A percentile compares a stretch with the other conserved stretches of the same genome.
These are phyloP conservation scores for Xylaria sp. DNA, from an alignment of 495 filamentous ascomycete species.

Conservation along the genomic window DNA sequence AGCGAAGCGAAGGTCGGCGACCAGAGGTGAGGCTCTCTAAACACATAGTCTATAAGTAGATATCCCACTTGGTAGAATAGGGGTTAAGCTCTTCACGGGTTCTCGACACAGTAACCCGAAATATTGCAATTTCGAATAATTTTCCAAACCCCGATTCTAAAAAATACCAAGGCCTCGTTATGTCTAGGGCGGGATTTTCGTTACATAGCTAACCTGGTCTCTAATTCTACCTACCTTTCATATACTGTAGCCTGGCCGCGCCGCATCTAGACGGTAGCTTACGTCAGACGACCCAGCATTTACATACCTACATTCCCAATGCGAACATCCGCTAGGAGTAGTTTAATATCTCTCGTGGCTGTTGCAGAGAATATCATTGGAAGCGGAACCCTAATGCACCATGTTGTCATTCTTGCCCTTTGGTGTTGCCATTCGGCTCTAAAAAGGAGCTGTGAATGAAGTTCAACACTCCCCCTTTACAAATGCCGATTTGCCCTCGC, in stretches of 20 bases:
- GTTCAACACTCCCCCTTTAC: too few species aligned
- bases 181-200: neutral
- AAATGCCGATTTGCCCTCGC: neutral
- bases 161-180: too few species aligned
- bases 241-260: too few species aligned
- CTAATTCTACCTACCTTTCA: neutral
- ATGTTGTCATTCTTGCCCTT: constrained; percentile 10
- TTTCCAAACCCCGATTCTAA: too few species aligned
- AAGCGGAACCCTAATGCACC: neutral
- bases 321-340: neutral
- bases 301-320: neutral
- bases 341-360: neutral
- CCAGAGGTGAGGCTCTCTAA: too few species aligned
- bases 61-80: too few species aligned
- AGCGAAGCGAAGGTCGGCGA: too few species aligned
- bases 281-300: constrained; percentile 4
- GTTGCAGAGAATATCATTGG: neutral
- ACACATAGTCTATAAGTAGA: too few species aligned
- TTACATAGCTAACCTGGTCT: neutral
- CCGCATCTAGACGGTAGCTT: neutral
- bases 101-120: too few species aligned
- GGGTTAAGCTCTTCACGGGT: too few species aligned
- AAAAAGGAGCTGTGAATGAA: neutral
- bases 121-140: too few species aligned
- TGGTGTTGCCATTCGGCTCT: constrained; percentile 19